Conservation (phyloP, 768 basidiomycete genomes). For the Calocybe cyanea region DNA sequence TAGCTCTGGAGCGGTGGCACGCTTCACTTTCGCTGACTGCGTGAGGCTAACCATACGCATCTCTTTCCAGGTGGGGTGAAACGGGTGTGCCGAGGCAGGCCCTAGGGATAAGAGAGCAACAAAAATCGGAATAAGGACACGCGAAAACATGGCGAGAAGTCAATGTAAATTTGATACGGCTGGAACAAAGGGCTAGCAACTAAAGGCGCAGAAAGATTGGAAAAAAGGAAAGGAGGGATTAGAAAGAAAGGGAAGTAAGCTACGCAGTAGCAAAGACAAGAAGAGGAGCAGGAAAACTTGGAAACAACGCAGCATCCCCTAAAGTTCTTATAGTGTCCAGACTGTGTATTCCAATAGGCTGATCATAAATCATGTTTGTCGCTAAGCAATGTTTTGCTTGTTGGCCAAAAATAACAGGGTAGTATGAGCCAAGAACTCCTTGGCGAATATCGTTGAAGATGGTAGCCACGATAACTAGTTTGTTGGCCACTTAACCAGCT, state of each 20-base stretch:
- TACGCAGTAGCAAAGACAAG: slow-evolving; percentile 8
- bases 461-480: neutral
- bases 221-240: neutral
- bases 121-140: neutral
- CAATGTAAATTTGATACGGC: neutral
- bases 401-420: too few species aligned
- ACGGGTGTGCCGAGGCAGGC: slow-evolving; percentile 1
- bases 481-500: neutral
- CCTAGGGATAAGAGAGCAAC: slow-evolving; percentile 4
- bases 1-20: slow-evolving; percentile 17
- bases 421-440: neutral
- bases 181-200: neutral
- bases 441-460: neutral
- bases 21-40: slow-evolving; percentile 10
- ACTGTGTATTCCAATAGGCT: neutral
- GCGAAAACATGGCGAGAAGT: slow-evolving; percentile 2
- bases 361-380: slow-evolving; percentile 2
- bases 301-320: neutral
- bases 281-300: neutral
- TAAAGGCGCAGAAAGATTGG: neutral
- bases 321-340: neutral
- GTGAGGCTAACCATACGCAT: slow-evolving; percentile 14
- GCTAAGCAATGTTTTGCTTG: neutral
- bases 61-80: neutral
- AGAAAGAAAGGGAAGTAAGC: neutral